phyloP scores from a whole-genome alignment of 2,329 filamentous ascomycete species.

The Aaosphaeria pasadenensis region DNA sequence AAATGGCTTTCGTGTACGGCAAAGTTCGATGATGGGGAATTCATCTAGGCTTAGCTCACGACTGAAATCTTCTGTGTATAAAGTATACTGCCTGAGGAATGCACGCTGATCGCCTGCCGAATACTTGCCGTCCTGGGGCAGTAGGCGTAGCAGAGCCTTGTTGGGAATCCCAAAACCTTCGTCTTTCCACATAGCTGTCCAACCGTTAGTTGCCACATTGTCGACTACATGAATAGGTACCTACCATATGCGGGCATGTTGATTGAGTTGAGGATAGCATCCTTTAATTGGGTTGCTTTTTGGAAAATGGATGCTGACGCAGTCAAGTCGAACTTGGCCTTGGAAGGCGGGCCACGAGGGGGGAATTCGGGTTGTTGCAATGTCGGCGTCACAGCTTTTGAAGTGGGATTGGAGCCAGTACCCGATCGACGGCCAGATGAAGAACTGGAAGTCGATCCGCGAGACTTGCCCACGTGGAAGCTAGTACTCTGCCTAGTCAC shows the following conservation, averaged over 20 bases:
- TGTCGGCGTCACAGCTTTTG: constrained; percentile 50
- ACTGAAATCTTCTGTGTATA: constrained; percentile 67
- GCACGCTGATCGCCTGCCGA: constrained; percentile 42
- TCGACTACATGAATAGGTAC: constrained; percentile 2
- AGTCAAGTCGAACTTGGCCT: constrained; percentile 45
- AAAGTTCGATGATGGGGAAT: constrained; percentile 64
- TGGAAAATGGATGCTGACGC: constrained; percentile 65
- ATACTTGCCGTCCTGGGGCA: constrained; percentile 38
- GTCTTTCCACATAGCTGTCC: constrained; percentile 70
- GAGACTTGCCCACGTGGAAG: constrained; percentile 27
- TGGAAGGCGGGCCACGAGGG: constrained; percentile 63
- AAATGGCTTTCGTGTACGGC: constrained; percentile 61
- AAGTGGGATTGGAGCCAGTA: constrained; percentile 30
- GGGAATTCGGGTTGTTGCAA: constrained; percentile 62
- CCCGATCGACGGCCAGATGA: constrained; percentile 33
- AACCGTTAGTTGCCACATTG: constrained; percentile 5
- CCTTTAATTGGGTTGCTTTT: constrained; percentile 73
- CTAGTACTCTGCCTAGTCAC: constrained; percentile 42
- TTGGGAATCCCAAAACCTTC: constrained; percentile 73
- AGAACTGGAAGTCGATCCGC: constrained; percentile 39
- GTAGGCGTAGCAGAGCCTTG: constrained; percentile 52
- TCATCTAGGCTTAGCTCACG: constrained; percentile 56
- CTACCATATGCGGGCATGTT: constrained; percentile 65
- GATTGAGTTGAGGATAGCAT: constrained; percentile 72
- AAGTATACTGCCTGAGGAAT: constrained; percentile 57